Conservation (phyloP, 1,284 basidiomycete species). For the Mrakiaceae sp. region DNA sequence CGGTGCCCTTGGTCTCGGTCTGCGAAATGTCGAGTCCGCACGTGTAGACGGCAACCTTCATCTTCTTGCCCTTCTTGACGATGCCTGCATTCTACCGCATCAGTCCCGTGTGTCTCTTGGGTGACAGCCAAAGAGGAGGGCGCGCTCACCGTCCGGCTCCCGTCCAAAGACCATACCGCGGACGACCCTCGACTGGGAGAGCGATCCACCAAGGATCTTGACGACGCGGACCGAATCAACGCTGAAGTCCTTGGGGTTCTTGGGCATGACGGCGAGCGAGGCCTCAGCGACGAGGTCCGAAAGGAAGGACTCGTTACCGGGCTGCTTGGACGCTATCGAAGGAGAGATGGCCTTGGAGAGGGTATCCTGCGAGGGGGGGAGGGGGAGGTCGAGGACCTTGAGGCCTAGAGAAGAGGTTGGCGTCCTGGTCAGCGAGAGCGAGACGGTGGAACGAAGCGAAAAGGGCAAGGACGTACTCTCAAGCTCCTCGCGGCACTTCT, state of each 20-base stretch:
- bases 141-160: slow-evolving; percentile 72
- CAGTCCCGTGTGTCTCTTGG: neutral
- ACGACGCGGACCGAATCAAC: slow-evolving; percentile 97
- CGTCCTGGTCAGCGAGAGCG: neutral
- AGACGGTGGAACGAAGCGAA: neutral
- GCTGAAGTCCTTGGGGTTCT: slow-evolving; percentile 81
- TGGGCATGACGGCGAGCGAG: slow-evolving; percentile 77
- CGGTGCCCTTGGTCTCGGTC: slow-evolving; percentile 98
- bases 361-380: slow-evolving; percentile 63
- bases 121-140: neutral
- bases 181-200: slow-evolving; percentile 74
- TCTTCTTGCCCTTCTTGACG: slow-evolving; percentile 67
- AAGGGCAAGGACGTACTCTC: slow-evolving; percentile 54
- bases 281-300: slow-evolving; percentile 85
- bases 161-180: slow-evolving; percentile 97
- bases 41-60: slow-evolving; percentile 90
- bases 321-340: slow-evolving; percentile 93
- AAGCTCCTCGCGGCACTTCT: slow-evolving; percentile 74
- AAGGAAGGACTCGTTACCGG: slow-evolving; percentile 78
- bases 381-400: slow-evolving; percentile 45
- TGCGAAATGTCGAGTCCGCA: slow-evolving; percentile 85
- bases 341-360: slow-evolving; percentile 76
- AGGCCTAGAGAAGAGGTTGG: slow-evolving; percentile 23
- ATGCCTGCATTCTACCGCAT: slow-evolving; percentile 42
- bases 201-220: slow-evolving; percentile 91